These are phyloP conservation scores for Baorangia bicolor DNA, from an alignment of 768 basidiomycete species.

Conservation along the genomic window DNA sequence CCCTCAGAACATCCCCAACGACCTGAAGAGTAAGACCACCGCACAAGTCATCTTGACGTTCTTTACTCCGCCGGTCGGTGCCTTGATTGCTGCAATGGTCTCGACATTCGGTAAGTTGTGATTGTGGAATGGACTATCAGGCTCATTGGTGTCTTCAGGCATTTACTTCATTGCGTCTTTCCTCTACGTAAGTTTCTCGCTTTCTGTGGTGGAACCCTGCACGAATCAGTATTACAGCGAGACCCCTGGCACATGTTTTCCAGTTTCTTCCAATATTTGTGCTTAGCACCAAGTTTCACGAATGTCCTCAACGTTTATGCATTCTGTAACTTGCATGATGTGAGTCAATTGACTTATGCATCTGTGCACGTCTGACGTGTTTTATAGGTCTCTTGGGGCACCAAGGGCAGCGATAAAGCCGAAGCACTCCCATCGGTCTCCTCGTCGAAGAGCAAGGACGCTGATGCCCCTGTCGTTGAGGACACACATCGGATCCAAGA, in stretches of 20 bases:
- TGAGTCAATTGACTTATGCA: conserved; percentile 32
- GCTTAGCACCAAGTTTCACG: conserved; percentile 88
- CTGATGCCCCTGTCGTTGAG: conserved; percentile 77
- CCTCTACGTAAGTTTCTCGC: conserved; percentile 64
- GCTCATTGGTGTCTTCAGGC: conserved; percentile 36
- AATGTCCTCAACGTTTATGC: conserved; percentile 97
- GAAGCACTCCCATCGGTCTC: conserved; percentile 88
- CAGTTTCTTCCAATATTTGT: conserved; percentile 88
- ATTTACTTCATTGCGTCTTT: conserved; percentile 85
- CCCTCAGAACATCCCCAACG: conserved; percentile 50
- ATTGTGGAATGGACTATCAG: neutral
- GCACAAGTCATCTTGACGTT: conserved; percentile 55
- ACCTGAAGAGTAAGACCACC: conserved; percentile 48
- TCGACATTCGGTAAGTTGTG: conserved; percentile 73
- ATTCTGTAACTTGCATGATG: conserved; percentile 95
- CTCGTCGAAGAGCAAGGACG: conserved; percentile 76
- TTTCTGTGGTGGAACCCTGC: neutral
- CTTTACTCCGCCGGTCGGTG: conserved; percentile 74
- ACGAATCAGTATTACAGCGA: conserved; percentile 47
- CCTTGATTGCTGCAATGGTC: conserved; percentile 81
- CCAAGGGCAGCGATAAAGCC: conserved; percentile 92
- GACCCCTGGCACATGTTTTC: conserved; percentile 99
- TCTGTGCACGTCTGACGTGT: neutral
- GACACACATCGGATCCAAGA: conserved; percentile 81
- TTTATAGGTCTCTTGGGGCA: conserved; percentile 84